Conservation (phyloP, 176 grass and related monocot species). For the Paspalum notatum region DNA sequence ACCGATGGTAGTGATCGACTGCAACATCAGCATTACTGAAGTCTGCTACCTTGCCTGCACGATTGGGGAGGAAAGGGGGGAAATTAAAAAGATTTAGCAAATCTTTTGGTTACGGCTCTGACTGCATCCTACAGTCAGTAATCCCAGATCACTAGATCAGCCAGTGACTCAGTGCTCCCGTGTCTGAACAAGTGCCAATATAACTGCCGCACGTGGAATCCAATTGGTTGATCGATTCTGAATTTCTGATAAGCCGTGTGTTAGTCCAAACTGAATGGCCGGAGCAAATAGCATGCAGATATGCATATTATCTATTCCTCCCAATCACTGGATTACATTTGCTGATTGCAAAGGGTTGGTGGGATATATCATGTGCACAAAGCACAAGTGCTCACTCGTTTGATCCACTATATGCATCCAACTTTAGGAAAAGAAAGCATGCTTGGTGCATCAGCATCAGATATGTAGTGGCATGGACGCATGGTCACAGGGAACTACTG, state of each 20-base stretch:
- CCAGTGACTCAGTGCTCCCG: background rate
- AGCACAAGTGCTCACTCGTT: background rate
- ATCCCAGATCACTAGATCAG: background rate
- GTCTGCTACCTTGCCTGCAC: constrained; percentile 77
- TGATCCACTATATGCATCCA: constrained; percentile 10
- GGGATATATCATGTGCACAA: background rate
- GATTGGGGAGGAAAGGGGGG: background rate
- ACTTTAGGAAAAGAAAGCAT: constrained; percentile 11
- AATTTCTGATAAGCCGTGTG: background rate
- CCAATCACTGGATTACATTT: background rate
- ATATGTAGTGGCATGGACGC: background rate
- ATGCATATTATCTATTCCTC: background rate
- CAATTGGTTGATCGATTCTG: background rate
- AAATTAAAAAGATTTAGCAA: background rate
- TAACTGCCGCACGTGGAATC: background rate
- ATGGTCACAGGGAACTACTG: constrained; percentile 10
- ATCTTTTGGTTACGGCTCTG: background rate
- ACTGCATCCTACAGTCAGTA: background rate
- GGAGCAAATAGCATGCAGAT: no score
- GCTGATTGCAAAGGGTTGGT: constrained; percentile 14
- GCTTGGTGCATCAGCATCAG: background rate
- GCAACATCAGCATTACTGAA: constrained; percentile 96
- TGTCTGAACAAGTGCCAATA: background rate
- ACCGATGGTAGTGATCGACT: constrained; percentile 86
- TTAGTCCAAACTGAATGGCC: background rate